Conservation (phyloP, 768 basidiomycete genomes). For the Suillus tomentosus region DNA sequence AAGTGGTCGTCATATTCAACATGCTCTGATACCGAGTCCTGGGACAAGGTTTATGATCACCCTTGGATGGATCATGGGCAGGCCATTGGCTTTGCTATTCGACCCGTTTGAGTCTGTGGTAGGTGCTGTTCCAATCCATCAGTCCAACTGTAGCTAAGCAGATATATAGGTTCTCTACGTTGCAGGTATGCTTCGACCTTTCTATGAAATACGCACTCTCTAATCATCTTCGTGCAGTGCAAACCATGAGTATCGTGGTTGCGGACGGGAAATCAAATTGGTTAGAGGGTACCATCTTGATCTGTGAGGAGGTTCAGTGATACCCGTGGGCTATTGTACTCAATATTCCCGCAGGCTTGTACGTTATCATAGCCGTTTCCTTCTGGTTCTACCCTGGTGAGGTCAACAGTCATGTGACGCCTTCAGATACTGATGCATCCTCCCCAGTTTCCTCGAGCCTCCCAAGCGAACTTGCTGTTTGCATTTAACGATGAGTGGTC, state of each 20-base stretch:
- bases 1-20: slow-evolving; percentile 26
- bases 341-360: slow-evolving; percentile 50
- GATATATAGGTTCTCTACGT: slow-evolving; percentile 37
- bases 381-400: slow-evolving; percentile 63
- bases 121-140: slow-evolving; percentile 20
- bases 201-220: slow-evolving; percentile 28
- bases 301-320: slow-evolving; percentile 48
- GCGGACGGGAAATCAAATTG: slow-evolving; percentile 85
- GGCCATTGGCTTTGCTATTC: slow-evolving; percentile 79
- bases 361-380: slow-evolving; percentile 68
- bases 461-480: slow-evolving; percentile 23
- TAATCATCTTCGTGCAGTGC: slow-evolving; percentile 45
- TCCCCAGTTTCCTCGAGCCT: slow-evolving; percentile 12
- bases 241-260: slow-evolving; percentile 82
- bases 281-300: slow-evolving; percentile 75
- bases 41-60: slow-evolving; percentile 62
- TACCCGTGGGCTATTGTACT: slow-evolving; percentile 5
- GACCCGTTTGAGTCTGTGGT: slow-evolving; percentile 88
- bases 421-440: not conserved
- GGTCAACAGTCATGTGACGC: not conserved
- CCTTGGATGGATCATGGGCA: slow-evolving; percentile 80
- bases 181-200: slow-evolving; percentile 31
- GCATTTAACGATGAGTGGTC: slow-evolving; percentile 2
- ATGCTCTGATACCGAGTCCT: slow-evolving; percentile 3
- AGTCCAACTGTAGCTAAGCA: slow-evolving; percentile 15